Evolutionary conservation across 1,284 basidiomycete genomes (phyloP), one percentile per base, ranked within the genome.

Genomic region (Heimioporus punctisporus): DNA sequence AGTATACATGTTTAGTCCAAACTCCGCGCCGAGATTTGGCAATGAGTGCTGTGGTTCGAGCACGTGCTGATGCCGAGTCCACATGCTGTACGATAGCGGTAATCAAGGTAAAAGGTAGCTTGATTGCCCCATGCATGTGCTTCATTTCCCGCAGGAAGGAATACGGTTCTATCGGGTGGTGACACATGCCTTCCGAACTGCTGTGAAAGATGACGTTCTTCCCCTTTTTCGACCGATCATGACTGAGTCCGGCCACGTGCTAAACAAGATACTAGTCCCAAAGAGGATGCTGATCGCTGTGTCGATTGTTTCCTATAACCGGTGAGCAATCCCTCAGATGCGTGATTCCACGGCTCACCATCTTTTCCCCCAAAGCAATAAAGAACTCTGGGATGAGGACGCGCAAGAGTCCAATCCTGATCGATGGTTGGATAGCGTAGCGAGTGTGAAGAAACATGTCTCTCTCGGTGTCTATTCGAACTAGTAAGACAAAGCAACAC

Each of bases 61-160:
- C 64, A 37, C 72, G 77, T 19, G 77, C 76, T 3, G 71, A 73
- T 31, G 55, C 70, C 9, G 69, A 76, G 42, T 77, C 80, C 58
- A 74, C 73, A 85, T 86, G 79, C 74, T 77, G 6, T 82, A 78
- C 50, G 26, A 72, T 70, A 23, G 83, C 83, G 3, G 72, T 81
- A 21, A 64, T 86, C 46, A 84, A 84, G 72, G 83, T 79, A n/a
- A n/a, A 6, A 31, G 17, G 9, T 34, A 17, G 19, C 19, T 15
- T 34, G 5, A 9, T 11, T 9, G 31, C 31, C 19, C 14, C 12
- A 19, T 34, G 31, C 9, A 12, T 4, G 14, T 34, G 14, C 14
- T 34, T 17, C 4, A 34, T 34, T 34, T 34, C 12, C 31, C 31
- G 14, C 31, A 34, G 31, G 31, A 34, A 17, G 31, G 31, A 34